phyloP scores from a whole-genome alignment of 2,329 filamentous ascomycete species.

The Stagonosporopsis chrysanthemi region DNA sequence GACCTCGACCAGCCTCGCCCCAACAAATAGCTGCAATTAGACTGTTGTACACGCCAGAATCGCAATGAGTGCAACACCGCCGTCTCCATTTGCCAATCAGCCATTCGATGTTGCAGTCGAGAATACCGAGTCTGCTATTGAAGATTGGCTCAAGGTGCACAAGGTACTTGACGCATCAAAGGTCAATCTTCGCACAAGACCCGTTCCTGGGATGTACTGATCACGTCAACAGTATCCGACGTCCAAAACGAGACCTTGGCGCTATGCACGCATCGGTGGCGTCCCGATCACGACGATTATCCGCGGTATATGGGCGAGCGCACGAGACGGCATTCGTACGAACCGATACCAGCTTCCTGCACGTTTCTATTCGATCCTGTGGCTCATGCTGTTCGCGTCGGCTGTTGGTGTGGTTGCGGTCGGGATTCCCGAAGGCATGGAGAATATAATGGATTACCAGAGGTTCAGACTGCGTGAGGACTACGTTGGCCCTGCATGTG shows the following conservation, averaged over 20 bases:
- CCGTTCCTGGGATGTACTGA: background rate
- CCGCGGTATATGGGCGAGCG: background rate
- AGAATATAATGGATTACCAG: background rate
- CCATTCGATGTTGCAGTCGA: slow-evolving; percentile 1
- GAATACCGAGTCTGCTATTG: slow-evolving; percentile 6
- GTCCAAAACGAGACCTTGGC: slow-evolving; percentile 3
- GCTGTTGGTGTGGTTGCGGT: background rate
- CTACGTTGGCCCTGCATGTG: slow-evolving; percentile 6
- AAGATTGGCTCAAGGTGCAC: slow-evolving; percentile 9
- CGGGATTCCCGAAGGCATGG: slow-evolving; percentile 10
- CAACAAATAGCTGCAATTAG: background rate
- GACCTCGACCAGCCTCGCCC: background rate
- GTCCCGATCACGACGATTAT: slow-evolving; percentile 5
- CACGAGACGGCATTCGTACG: slow-evolving; percentile 10
- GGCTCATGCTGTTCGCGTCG: background rate
- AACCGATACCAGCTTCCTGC: slow-evolving; percentile 16
- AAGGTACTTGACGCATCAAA: background rate
- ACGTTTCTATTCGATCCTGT: slow-evolving; percentile 3
- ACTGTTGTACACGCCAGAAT: background rate
- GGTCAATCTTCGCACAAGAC: background rate
- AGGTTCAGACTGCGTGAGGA: background rate
- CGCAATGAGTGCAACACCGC: background rate
- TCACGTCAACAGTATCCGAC: background rate
- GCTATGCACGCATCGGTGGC: slow-evolving; percentile 9
- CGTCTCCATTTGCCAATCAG: slow-evolving; percentile 9